Percentiles rank a stretch among this genome's conserved stretches.
phyloP scores from a whole-genome alignment of 345 rosid genomes.

The Salix caprea region DNA sequence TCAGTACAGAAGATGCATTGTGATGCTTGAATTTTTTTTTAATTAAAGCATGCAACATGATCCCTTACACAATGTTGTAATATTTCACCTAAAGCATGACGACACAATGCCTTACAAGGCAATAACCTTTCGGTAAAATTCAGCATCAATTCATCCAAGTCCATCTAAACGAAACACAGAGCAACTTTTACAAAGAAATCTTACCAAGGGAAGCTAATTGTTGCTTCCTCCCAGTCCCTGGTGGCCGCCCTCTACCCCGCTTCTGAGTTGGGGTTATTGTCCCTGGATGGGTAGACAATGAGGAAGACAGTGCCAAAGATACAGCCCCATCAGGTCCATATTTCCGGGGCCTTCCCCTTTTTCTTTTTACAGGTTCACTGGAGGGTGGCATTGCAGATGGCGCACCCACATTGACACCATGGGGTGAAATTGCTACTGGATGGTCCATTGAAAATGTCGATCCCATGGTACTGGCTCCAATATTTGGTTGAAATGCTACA shows the following conservation, averaged over 20 bases:
- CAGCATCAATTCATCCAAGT: background rate
- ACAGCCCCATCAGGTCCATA: constrained; percentile 75
- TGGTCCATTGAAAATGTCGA: constrained; percentile 51
- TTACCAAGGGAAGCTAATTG: constrained; percentile 63
- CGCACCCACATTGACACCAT: constrained; percentile 50
- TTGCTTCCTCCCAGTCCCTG: constrained; percentile 79
- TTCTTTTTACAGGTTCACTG: constrained; percentile 61
- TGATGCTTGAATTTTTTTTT: background rate
- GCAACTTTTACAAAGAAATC: constrained; percentile 4
- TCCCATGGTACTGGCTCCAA: constrained; percentile 44
- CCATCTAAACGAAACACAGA: background rate
- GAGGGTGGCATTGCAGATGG: constrained; percentile 34
- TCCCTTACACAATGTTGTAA: background rate
- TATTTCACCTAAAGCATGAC: background rate
- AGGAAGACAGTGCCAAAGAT: constrained; percentile 71
- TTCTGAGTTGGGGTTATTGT: constrained; percentile 54
- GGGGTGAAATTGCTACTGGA: constrained; percentile 48
- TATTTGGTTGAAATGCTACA: constrained; percentile 57
- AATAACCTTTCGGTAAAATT: background rate
- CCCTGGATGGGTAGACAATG: constrained; percentile 54
- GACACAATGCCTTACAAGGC: background rate
- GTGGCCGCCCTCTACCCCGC: constrained; percentile 93
- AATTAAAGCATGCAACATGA: background rate
- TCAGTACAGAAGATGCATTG: background rate
- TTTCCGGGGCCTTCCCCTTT: constrained; percentile 89